Percentiles rank a stretch among this genome's conserved stretches.
Conservation (phyloP, 768 basidiomycete genomes). For the Hysterangium stoloniferum region DNA sequence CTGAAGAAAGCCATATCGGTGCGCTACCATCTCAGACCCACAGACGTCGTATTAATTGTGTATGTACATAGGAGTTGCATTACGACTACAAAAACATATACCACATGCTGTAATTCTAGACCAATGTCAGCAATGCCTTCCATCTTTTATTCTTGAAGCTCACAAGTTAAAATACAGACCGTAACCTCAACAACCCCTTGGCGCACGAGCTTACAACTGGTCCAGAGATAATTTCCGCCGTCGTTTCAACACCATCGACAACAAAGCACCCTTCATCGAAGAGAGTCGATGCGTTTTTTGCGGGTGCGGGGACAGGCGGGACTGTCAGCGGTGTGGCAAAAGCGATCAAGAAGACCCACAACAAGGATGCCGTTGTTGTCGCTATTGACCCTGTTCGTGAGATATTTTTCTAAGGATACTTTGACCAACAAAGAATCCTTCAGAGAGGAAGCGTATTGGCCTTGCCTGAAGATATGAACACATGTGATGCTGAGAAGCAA, state of each 20-base stretch:
- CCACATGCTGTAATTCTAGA: conserved; percentile 86
- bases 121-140: conserved; percentile 48
- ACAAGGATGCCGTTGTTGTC: conserved; percentile 65
- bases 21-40: conserved; percentile 15
- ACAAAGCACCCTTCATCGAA: conserved; percentile 50
- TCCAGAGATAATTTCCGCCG: conserved; percentile 82
- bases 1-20: conserved; percentile 90
- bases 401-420: not conserved
- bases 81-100: conserved; percentile 66
- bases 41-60: not conserved
- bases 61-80: conserved; percentile 66
- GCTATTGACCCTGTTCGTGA: conserved; percentile 80
- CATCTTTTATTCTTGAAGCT: conserved; percentile 26
- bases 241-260: conserved; percentile 58
- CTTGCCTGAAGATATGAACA: conserved; percentile 56
- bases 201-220: conserved; percentile 90
- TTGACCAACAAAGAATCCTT: not conserved
- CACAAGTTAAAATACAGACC: conserved; percentile 7
- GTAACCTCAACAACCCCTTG: conserved; percentile 63
- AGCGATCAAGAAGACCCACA: conserved; percentile 73
- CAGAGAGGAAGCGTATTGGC: conserved; percentile 88
- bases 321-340: conserved; percentile 85
- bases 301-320: conserved; percentile 91
- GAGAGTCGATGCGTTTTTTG: conserved; percentile 76
- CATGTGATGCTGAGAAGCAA: conserved; percentile 35